A percentile compares a stretch with the other conserved stretches of the same genome.
Conservation (phyloP, 2,329 filamentous ascomycete species). For the Penicillium sclerotigenum region DNA sequence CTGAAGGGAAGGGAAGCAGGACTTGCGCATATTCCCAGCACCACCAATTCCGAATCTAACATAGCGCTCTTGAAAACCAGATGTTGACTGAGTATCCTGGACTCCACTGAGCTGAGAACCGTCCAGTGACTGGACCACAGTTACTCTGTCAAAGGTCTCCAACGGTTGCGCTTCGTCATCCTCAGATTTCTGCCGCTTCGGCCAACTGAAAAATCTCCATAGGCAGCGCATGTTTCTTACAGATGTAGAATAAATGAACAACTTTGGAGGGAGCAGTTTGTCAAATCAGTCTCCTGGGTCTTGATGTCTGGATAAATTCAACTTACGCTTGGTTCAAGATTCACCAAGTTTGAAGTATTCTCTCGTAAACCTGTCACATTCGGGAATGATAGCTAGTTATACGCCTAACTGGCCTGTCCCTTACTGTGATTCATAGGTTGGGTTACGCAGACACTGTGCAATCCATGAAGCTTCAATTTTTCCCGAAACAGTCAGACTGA, state of each 20-base stretch:
- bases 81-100: background rate
- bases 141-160: background rate
- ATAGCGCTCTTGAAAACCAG: conserved; percentile 15
- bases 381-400: background rate
- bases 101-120: background rate
- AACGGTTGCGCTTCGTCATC: conserved; percentile 12
- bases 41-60: conserved; percentile 24
- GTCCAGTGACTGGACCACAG: conserved; percentile 10
- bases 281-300: background rate
- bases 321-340: background rate
- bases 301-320: background rate
- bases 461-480: background rate
- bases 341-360: no score
- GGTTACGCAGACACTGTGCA: conserved; percentile 12
- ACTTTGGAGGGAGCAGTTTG: background rate
- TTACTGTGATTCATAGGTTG: background rate
- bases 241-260: no score
- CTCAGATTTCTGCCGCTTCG: conserved; percentile 6
- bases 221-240: conserved; percentile 13
- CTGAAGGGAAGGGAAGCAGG: conserved; percentile 4
- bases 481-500: no score
- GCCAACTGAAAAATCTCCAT: conserved; percentile 16
- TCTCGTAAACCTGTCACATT: background rate
- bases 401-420: background rate
- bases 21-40: conserved; percentile 26